A percentile compares a stretch with the other conserved stretches of the same genome.
Conservation (phyloP, 768 basidiomycete species). For the Mycena vulgaris region DNA sequence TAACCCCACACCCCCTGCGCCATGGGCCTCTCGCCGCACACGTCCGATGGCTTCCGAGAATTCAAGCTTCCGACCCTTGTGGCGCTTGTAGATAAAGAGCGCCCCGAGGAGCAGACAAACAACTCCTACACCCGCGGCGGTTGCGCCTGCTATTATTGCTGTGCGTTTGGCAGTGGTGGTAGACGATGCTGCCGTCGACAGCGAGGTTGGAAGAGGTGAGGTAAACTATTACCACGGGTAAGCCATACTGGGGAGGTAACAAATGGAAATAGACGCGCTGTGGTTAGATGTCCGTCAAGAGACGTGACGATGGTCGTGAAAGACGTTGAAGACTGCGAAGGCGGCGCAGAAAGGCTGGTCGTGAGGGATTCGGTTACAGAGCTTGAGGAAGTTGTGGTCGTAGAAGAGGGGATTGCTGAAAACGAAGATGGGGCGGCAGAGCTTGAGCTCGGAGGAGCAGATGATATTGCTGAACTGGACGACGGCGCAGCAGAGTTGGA, state of each 20-base stretch:
- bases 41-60: conserved; percentile 48
- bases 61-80: conserved; percentile 51
- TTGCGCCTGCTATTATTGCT: conserved; percentile 59
- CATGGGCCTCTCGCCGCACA: conserved; percentile 39
- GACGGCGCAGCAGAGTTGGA: not conserved
- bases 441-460: conserved; percentile 12
- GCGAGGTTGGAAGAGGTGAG: conserved; percentile 50
- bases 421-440: conserved; percentile 8
- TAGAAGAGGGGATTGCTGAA: not conserved
- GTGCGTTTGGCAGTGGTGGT: conserved; percentile 46
- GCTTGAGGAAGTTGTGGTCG: not conserved
- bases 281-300: conserved; percentile 28
- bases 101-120: conserved; percentile 53
- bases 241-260: not conserved
- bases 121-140: conserved; percentile 54
- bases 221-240: conserved; percentile 33
- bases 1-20: conserved; percentile 45
- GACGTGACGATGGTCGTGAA: conserved; percentile 38
- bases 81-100: conserved; percentile 56
- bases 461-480: conserved; percentile 1
- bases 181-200: conserved; percentile 42
- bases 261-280: conserved; percentile 24
- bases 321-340: conserved; percentile 13
- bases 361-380: not conserved
- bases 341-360: not conserved